phyloP scores from a whole-genome alignment of 2,329 filamentous ascomycete species.

The Hypomyces perniciosus region DNA sequence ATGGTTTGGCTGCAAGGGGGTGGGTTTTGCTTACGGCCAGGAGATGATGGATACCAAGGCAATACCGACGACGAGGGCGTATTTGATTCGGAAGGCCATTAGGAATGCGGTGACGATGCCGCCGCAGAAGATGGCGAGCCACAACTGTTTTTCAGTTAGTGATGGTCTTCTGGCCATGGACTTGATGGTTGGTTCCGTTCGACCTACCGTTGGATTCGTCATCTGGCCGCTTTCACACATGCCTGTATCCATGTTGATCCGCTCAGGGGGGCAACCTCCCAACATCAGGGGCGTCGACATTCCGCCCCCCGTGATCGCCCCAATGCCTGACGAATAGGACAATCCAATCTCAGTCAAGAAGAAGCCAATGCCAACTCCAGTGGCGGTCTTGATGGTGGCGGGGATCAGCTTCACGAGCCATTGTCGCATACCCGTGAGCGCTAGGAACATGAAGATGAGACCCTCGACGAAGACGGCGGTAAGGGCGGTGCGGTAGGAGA shows the following conservation, averaged over 20 bases:
- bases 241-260: conserved; percentile 40
- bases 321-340: conserved; percentile 77
- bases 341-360: conserved; percentile 60
- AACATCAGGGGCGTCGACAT: conserved; percentile 65
- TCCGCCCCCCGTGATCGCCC: conserved; percentile 65
- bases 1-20: neutral
- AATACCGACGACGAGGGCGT: conserved; percentile 69
- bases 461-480: conserved; percentile 61
- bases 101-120: conserved; percentile 74
- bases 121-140: conserved; percentile 78
- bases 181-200: neutral
- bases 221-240: conserved; percentile 59
- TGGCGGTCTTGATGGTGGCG: conserved; percentile 58
- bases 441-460: conserved; percentile 57
- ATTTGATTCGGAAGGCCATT: conserved; percentile 72
- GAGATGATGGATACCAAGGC: conserved; percentile 65
- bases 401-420: conserved; percentile 65
- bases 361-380: conserved; percentile 59
- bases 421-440: conserved; percentile 63
- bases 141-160: conserved; percentile 48
- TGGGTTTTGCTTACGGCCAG: conserved; percentile 54
- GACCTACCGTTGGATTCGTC: conserved; percentile 62
- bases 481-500: conserved; percentile 55
- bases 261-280: conserved; percentile 62
- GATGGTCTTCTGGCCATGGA: too few species aligned